phyloP scores from a whole-genome alignment of 225 moss, liverwort and hornwort genomes.

The Thuidium tamariscinum region DNA sequence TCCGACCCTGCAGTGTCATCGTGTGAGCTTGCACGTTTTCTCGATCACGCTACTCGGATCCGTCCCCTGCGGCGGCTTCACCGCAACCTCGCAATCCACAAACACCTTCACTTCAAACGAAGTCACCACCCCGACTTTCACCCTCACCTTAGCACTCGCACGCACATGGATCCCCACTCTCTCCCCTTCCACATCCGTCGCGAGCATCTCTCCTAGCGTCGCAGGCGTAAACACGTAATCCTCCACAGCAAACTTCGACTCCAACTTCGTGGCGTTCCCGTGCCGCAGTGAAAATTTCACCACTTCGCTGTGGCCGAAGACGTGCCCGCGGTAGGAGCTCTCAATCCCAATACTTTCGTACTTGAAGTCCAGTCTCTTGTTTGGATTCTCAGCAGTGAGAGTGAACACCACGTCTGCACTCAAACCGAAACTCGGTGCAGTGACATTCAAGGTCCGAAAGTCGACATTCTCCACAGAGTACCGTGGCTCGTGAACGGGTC shows the following conservation, averaged over 20 bases:
- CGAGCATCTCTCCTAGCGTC: not conserved
- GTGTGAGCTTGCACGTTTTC: slow-evolving; percentile 25
- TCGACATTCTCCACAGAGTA: not conserved
- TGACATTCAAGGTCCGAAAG: not conserved
- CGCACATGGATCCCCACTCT: slow-evolving; percentile 15
- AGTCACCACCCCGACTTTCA: slow-evolving; percentile 37
- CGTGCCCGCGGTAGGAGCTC: slow-evolving; percentile 12
- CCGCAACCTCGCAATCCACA: slow-evolving; percentile 34
- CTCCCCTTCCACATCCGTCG: not conserved
- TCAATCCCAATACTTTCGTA: slow-evolving; percentile 39
- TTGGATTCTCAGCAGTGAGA: slow-evolving; percentile 35
- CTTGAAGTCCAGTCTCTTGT: slow-evolving; percentile 42
- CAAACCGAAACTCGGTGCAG: not conserved
- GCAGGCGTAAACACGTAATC: not conserved
- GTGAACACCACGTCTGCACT: slow-evolving; percentile 1
- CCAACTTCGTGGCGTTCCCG: slow-evolving; percentile 13
- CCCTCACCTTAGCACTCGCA: slow-evolving; percentile 39
- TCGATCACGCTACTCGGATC: slow-evolving; percentile 5
- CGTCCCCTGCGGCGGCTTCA: not conserved
- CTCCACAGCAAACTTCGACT: not conserved
- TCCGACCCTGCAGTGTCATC: not conserved
- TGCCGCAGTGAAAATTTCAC: slow-evolving; percentile 32
- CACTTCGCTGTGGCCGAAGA: slow-evolving; percentile 33
- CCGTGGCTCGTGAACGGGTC: slow-evolving; percentile 7
- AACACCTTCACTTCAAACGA: slow-evolving; percentile 29